Evolutionary conservation across 257 asterid species (phyloP), one percentile per base, ranked within the genome.

Genomic region (Henckelia pumila): DNA sequence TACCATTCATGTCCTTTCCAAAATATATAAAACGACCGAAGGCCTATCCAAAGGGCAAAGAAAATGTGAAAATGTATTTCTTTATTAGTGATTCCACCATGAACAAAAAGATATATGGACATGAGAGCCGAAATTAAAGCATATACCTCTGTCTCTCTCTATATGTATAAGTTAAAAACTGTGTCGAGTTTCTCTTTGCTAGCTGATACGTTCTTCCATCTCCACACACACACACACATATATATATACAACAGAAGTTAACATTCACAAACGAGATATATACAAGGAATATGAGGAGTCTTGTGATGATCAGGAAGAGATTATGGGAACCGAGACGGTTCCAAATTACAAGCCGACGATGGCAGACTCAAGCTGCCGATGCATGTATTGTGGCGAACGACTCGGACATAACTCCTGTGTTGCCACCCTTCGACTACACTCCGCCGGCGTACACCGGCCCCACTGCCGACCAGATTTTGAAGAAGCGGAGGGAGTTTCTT

Each of bases 401-500:
- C 13, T 56, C 29, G 8, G 21, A 33, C 11, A 2, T 8, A 53
- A 16, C 67, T n/a, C 95, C 92, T 3, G 66, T 70, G 66, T 35
- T 88, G 63, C 86, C 95, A 60, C 64, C 79, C 33, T 83, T 83
- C 75, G 80, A 81, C 73, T 78, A 85, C 73, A 61, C 83, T 25
- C 92, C 89, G 1, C 89, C 89, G 40, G 76, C 72, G 5, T 85
- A 87, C 76, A 47, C 67, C 2, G 92, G 92, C n/a, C 89, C 95
- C 21, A 28, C 72, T 6, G 79, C 83, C 56, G 82, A 75, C 6
- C 78, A 88, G 66, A 86, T 88, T 23, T 59, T 75, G 71, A 67
- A 71, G 59, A 88, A 86, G 78, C 76, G 93, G 61, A 84, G 74
- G 60, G 80, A 86, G 57, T 88, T 82, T 76, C 91, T 86, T 56